Base-by-base conservation (phyloP, 208 protist genomes). In the Crithidia thermophila region DNA sequence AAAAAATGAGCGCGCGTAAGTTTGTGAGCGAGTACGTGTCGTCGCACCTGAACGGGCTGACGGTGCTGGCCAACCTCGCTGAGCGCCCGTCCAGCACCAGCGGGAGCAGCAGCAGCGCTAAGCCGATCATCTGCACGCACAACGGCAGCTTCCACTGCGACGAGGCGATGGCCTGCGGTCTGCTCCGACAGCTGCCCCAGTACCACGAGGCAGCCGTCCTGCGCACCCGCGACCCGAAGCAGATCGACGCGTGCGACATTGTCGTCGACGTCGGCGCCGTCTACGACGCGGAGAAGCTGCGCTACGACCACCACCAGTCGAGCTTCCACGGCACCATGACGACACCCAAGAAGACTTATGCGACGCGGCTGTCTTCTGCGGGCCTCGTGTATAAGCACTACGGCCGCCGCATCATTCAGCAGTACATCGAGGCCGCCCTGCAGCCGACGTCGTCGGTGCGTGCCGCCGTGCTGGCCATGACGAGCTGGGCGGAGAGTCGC, bases 291-390 rank as follows among this genome's bases (percentile, higher is more conserved):
- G 73, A 50, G n/a, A 63, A 39, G 34, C 55, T 84, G 30, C 87
- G 88, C 61, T 99, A 86, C 66, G 98, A 99, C 73, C 98, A 99
- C 77, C 98, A 99, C 72, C 98, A 99, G 84, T 65, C 73, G 11
- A 85, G 71, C 23, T 99, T 99, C 73, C 81, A 88, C n/a, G 87
- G 83, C 23, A 98, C 82, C 4, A 98, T 98, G 82, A 82, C 65
- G 25, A 83, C 81, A 14, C 56, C 77, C 64, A 77, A 23, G 53
- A 83, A 87, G 45, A 72, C 61, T 10, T 90, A 94, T 65, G 72
- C 88, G 21, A 98, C 88, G 21, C 96, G 90, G 30, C 80, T 98
- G 9, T 94, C 87, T 28, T 95, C 88, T 28, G 94, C 95, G 3
- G 98, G 98, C 18, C 77, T 99, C 28, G 79, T 99, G 51, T 99